phyloP scores from a whole-genome alignment of 2,329 filamentous ascomycete genomes.

The Aspergillus chevalieri region DNA sequence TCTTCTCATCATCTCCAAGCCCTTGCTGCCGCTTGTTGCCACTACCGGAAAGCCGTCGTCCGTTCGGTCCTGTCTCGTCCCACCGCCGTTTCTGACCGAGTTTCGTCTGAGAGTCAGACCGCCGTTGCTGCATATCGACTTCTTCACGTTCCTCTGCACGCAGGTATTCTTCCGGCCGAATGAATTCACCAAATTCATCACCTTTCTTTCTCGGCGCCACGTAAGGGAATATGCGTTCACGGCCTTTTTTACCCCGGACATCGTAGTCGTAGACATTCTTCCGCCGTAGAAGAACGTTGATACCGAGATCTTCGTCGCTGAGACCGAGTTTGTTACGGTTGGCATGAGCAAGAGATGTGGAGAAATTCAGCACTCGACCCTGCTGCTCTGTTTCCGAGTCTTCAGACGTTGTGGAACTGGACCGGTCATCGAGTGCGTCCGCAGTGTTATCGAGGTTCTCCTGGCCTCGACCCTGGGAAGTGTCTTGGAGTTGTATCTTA shows the following conservation, averaged over 20 bases:
- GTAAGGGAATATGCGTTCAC: constrained; percentile 88
- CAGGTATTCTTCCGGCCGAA: constrained; percentile 88
- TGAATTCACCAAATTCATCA: constrained; percentile 91
- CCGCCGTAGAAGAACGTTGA: constrained; percentile 82
- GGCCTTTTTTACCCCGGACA: constrained; percentile 80
- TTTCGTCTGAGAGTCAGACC: constrained; percentile 52
- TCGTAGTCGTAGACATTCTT: constrained; percentile 93
- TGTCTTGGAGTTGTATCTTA: constrained; percentile 78
- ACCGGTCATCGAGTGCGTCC: constrained; percentile 67
- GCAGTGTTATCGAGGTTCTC: constrained; percentile 67
- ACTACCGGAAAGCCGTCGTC: constrained; percentile 35
- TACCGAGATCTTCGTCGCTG: constrained; percentile 82
- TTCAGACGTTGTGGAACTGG: constrained; percentile 80
- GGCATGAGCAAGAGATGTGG: constrained; percentile 75
- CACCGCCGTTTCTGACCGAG: constrained; percentile 92
- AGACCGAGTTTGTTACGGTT: constrained; percentile 79
- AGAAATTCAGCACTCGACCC: constrained; percentile 83
- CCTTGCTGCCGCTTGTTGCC: constrained; percentile 56
- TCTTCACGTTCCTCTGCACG: constrained; percentile 86
- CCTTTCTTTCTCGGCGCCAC: constrained; percentile 69
- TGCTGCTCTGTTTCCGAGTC: constrained; percentile 87
- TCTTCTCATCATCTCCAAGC: constrained; percentile 1
- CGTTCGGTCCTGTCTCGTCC: constrained; percentile 60
- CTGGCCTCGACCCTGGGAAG: constrained; percentile 63
- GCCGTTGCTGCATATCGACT: constrained; percentile 57